phyloP scores from a whole-genome alignment of 2,329 filamentous ascomycete species.

The Lachnellula cervina region DNA sequence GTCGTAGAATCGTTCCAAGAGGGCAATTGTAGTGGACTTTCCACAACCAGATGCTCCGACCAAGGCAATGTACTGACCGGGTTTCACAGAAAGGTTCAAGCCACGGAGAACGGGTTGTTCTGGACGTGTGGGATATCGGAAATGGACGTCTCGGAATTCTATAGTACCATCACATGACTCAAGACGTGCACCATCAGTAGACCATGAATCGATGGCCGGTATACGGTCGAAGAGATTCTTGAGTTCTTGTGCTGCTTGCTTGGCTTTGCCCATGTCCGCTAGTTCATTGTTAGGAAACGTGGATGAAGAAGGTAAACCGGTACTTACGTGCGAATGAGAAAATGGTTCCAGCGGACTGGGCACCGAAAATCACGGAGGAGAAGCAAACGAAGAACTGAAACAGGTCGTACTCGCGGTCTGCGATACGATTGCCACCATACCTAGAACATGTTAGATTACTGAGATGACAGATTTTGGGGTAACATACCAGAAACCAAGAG shows the following conservation, averaged over 20 bases:
- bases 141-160: constrained; percentile 90
- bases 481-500: constrained; percentile 73
- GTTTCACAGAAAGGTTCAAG: constrained; percentile 66
- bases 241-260: constrained; percentile 73
- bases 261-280: constrained; percentile 86
- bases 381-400: constrained; percentile 95
- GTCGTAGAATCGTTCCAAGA: constrained; percentile 94
- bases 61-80: constrained; percentile 79
- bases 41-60: constrained; percentile 94
- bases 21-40: constrained; percentile 87
- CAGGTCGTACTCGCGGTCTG: constrained; percentile 62
- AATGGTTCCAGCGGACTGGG: constrained; percentile 83
- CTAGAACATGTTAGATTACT: constrained; percentile 8
- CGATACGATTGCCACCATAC: constrained; percentile 76
- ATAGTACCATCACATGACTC: constrained; percentile 67
- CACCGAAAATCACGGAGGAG: constrained; percentile 80
- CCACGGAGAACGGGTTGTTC: constrained; percentile 90
- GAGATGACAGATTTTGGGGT: not conserved
- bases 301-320: constrained; percentile 5
- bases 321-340: constrained; percentile 70
- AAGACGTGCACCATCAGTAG: constrained; percentile 59
- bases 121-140: constrained; percentile 85
- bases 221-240: constrained; percentile 79
- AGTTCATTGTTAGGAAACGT: constrained; percentile 10
- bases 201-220: constrained; percentile 80